Percentiles rank a stretch among this genome's conserved stretches.
phyloP scores from a whole-genome alignment of 2,329 filamentous ascomycete genomes.

The Apiospora koreana region DNA sequence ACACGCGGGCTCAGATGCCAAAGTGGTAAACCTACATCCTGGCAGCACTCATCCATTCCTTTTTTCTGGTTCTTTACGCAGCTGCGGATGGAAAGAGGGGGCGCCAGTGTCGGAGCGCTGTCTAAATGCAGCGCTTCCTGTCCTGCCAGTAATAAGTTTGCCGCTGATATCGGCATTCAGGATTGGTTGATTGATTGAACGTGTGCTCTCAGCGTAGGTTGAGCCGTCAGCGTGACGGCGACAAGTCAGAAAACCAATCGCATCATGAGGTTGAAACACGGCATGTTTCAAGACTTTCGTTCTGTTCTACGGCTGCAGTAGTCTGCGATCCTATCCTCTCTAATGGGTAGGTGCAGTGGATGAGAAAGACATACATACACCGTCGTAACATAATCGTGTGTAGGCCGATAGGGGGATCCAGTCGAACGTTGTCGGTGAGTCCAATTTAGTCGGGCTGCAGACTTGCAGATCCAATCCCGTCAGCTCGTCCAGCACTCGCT shows the following conservation, averaged over 20 bases:
- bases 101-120: not conserved
- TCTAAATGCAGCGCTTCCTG: not conserved
- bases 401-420: not conserved
- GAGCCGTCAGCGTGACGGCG: not conserved
- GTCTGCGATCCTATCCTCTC: not conserved
- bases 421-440: not conserved
- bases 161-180: not conserved
- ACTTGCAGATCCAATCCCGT: not conserved
- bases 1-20: not conserved
- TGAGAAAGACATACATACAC: not conserved
- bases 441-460: not conserved
- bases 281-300: not conserved
- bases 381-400: not conserved
- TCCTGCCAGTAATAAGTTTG: not conserved
- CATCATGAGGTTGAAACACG: not conserved
- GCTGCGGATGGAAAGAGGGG: not conserved
- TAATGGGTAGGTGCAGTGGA: not conserved
- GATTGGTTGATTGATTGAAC: not conserved
- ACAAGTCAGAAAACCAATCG: not conserved
- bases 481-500: not conserved
- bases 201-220: not conserved
- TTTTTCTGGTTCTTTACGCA: not conserved
- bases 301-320: not conserved
- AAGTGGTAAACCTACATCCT: not conserved
- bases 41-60: not conserved